These are phyloP conservation scores for Penicillium taxi DNA, from an alignment of 495 filamentous ascomycete genomes.

Conservation along the genomic window DNA sequence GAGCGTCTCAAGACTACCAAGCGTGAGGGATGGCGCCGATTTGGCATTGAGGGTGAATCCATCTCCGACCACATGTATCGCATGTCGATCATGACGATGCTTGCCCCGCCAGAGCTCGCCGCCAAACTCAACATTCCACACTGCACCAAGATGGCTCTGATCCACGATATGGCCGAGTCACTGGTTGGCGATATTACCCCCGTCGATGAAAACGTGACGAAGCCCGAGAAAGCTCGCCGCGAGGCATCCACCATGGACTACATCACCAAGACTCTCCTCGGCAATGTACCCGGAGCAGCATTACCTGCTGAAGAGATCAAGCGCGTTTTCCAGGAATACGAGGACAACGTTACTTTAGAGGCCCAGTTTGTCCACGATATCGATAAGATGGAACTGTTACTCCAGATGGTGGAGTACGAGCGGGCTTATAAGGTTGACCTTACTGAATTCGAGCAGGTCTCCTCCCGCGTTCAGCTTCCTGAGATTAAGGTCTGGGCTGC, in stretches of 20 bases:
- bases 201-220: conserved; percentile 52
- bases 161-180: conserved; percentile 96
- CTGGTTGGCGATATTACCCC: conserved; percentile 96
- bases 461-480: conserved; percentile 57
- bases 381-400: conserved; percentile 88
- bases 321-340: conserved; percentile 86
- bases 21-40: conserved; percentile 90
- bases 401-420: conserved; percentile 98
- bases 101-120: conserved; percentile 72
- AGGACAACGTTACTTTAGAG: conserved; percentile 73
- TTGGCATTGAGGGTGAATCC: conserved; percentile 72
- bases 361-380: conserved; percentile 90
- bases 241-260: conserved; percentile 88
- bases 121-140: conserved; percentile 62
- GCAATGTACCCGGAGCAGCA: conserved; percentile 59
- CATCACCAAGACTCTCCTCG: conserved; percentile 62
- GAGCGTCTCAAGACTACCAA: conserved; percentile 91
- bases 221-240: conserved; percentile 74
- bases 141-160: conserved; percentile 86
- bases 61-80: conserved; percentile 99
- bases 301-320: conserved; percentile 58
- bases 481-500: conserved; percentile 76
- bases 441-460: conserved; percentile 74
- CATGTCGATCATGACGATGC: conserved; percentile 93
- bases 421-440: conserved; percentile 63